These are phyloP conservation scores for Ambrosia hybrid DNA, from an alignment of 140 eudicot genomes.

Conservation along the genomic window DNA sequence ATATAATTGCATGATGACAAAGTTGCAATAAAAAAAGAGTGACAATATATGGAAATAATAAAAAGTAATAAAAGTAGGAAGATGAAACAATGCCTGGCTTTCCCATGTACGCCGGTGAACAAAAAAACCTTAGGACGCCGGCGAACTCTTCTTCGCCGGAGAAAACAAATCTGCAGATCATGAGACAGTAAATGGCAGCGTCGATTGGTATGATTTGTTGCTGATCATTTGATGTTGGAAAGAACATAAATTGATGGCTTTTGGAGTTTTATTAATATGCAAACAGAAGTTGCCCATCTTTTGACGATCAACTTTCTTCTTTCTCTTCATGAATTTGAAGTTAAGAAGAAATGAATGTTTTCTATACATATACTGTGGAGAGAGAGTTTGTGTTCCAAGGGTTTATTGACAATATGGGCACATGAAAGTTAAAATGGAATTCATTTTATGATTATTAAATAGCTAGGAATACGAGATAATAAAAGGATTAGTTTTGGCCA, in stretches of 20 bases:
- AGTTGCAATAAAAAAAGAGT: slow-evolving; percentile 10
- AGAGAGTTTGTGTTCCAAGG: too few relatives aligned
- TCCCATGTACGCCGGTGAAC: slow-evolving; percentile 49
- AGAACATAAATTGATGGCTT: slow-evolving; percentile 19
- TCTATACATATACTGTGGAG: slow-evolving; percentile 18
- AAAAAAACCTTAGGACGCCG: slow-evolving; percentile 24
- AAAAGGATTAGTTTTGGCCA: too few relatives aligned
- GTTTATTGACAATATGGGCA: too few relatives aligned
- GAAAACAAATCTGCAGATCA: slow-evolving; percentile 17
- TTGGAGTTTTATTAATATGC: background rate
- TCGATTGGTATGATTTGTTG: slow-evolving; percentile 18
- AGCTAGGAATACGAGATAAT: too few relatives aligned
- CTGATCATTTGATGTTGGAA: slow-evolving; percentile 9
- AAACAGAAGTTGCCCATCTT: slow-evolving; percentile 22
- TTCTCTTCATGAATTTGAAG: slow-evolving; percentile 24
- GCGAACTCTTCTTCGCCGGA: slow-evolving; percentile 40
- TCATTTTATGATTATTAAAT: too few relatives aligned
- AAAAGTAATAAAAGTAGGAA: slow-evolving; percentile 3
- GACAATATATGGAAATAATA: background rate
- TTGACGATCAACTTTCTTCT: slow-evolving; percentile 22
- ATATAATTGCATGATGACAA: slow-evolving; percentile 22
- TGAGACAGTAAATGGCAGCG: slow-evolving; percentile 18
- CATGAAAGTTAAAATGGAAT: too few relatives aligned
- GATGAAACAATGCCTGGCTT: slow-evolving; percentile 48
- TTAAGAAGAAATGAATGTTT: slow-evolving; percentile 22